These are phyloP conservation scores for Suillus sp. DNA, from an alignment of 768 basidiomycete genomes.

Conservation along the genomic window DNA sequence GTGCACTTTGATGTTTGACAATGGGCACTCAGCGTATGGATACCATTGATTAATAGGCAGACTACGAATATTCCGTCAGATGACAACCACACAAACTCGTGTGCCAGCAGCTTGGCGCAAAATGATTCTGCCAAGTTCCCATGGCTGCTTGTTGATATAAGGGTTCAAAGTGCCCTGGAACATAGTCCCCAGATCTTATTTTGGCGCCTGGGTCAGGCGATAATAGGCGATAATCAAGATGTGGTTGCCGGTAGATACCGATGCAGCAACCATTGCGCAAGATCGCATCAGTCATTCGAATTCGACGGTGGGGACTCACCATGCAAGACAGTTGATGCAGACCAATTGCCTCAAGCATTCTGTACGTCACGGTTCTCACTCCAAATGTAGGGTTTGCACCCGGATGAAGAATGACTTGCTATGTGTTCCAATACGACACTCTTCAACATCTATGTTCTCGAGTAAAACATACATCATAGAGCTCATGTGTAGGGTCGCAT, in stretches of 20 bases:
- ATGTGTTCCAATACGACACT: not conserved
- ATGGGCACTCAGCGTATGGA: not conserved
- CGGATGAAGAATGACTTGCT: not conserved
- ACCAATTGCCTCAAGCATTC: not conserved
- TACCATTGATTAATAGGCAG: not conserved
- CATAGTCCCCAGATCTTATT: not conserved
- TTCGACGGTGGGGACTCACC: not conserved
- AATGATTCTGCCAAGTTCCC: not conserved
- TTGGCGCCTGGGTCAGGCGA: not conserved
- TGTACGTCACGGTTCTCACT: no score
- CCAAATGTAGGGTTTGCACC: not conserved
- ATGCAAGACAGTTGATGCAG: not conserved
- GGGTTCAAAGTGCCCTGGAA: not conserved
- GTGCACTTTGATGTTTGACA: not conserved
- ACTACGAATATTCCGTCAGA: not conserved
- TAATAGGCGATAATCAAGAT: not conserved
- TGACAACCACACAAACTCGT: not conserved
- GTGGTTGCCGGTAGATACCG: not conserved
- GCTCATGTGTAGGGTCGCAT: not conserved
- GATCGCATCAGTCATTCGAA: not conserved
- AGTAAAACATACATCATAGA: not conserved
- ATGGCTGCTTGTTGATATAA: not conserved
- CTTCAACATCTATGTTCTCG: not conserved
- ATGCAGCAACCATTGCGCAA: not conserved
- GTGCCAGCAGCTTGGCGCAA: not conserved